Conservation (phyloP, 2,329 filamentous ascomycete species). For the Alternaria atra region DNA sequence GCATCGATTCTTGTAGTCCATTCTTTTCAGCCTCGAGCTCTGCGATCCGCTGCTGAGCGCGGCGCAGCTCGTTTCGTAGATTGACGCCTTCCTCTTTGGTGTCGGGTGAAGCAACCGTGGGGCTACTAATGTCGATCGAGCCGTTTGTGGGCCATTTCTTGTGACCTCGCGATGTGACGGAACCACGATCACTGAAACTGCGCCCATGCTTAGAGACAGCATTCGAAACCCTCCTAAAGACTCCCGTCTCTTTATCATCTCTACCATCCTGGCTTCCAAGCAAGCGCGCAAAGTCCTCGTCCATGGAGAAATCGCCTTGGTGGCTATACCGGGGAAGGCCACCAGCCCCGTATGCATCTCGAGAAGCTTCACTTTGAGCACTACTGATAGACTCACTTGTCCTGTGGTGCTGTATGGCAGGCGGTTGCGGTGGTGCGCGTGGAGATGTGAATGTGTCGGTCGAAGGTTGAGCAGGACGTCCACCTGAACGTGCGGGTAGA, state of each 20-base stretch:
- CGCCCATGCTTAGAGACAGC: constrained; percentile 86
- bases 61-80: constrained; percentile 76
- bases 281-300: constrained; percentile 93
- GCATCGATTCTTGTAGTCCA: constrained; percentile 61
- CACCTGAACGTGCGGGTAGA: constrained; percentile 58
- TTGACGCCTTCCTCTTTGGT: constrained; percentile 56
- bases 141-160: constrained; percentile 55
- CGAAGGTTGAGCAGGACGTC: constrained; percentile 53
- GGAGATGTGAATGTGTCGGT: constrained; percentile 57
- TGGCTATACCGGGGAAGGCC: constrained; percentile 66
- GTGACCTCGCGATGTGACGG: constrained; percentile 45
- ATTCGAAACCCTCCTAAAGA: constrained; percentile 89
- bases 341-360: constrained; percentile 34
- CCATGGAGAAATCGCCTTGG: constrained; percentile 89
- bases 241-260: constrained; percentile 53
- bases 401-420: constrained; percentile 51
- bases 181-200: constrained; percentile 75
- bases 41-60: constrained; percentile 82
- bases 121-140: constrained; percentile 71
- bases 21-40: constrained; percentile 85
- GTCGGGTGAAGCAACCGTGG: constrained; percentile 68
- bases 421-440: constrained; percentile 55
- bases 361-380: constrained; percentile 52
- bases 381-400: constrained; percentile 57
- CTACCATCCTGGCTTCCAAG: constrained; percentile 74